Conservation (phyloP, 148 eudicot genomes). For the Arctostaphylos glauca region DNA sequence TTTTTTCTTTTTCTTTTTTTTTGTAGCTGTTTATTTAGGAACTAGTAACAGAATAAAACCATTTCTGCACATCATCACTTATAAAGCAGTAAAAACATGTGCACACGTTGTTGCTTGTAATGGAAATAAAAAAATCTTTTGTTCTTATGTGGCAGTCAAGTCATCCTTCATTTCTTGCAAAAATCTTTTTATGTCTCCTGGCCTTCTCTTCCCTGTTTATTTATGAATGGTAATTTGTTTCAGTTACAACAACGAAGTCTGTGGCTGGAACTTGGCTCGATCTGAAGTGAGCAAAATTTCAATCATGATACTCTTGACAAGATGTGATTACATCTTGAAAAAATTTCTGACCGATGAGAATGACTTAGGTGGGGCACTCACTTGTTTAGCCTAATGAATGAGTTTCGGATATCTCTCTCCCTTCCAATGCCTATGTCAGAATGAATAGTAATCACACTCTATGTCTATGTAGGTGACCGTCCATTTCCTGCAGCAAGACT, state of each 20-base stretch:
- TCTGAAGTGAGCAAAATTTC: slow-evolving; percentile 76
- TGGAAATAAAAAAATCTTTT: too few species aligned
- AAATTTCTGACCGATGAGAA: slow-evolving; percentile 75
- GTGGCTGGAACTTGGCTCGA: slow-evolving; percentile 52
- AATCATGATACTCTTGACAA: slow-evolving; percentile 61
- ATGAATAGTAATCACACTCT: slow-evolving; percentile 15
- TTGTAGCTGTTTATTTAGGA: neutral
- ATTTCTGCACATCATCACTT: too few species aligned
- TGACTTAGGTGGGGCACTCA: slow-evolving; percentile 53
- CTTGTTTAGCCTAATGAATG: slow-evolving; percentile 6
- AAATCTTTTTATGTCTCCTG: too few species aligned
- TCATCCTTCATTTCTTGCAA: too few species aligned
- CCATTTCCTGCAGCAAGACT: slow-evolving; percentile 74
- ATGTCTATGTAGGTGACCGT: slow-evolving; percentile 49
- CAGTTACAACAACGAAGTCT: slow-evolving; percentile 48
- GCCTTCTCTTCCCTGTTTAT: too few species aligned
- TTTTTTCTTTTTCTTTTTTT: neutral
- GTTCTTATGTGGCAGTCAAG: too few species aligned
- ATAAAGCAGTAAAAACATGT: too few species aligned
- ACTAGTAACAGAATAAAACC: neutral
- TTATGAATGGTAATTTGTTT: slow-evolving; percentile 9
- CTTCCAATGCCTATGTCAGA: neutral
- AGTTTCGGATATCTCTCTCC: slow-evolving; percentile 1
- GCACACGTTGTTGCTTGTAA: too few species aligned
- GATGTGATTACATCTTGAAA: slow-evolving; percentile 81